These are phyloP conservation scores for Irpex sp. DNA, from an alignment of 1,284 basidiomycete species.

Conservation along the genomic window DNA sequence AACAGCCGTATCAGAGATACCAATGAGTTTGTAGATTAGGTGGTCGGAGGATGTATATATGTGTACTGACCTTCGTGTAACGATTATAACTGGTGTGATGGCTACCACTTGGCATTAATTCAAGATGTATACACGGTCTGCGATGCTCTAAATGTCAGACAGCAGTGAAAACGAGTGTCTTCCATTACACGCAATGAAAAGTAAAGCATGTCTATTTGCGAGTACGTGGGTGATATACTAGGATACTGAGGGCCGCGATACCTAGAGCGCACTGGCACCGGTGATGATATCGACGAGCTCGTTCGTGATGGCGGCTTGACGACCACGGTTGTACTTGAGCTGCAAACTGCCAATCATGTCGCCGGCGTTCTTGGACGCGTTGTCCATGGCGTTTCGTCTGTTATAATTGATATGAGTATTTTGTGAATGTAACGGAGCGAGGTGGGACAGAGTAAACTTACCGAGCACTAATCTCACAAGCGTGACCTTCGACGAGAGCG, in stretches of 20 bases:
- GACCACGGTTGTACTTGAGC: constrained; percentile 98
- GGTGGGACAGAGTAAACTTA: constrained; percentile 28
- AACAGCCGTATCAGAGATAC: constrained; percentile 11
- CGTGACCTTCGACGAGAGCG: constrained; percentile 93
- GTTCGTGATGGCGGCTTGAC: constrained; percentile 97
- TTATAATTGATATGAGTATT: constrained; percentile 3
- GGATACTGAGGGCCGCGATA: not conserved
- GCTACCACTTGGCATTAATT: not conserved
- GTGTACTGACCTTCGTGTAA: not conserved
- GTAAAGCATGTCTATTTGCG: constrained; percentile 1
- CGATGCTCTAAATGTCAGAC: too few relatives aligned
- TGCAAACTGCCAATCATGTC: constrained; percentile 88
- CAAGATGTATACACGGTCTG: not conserved
- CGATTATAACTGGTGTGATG: not conserved
- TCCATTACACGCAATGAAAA: not conserved
- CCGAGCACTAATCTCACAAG: constrained; percentile 91
- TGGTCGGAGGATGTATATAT: not conserved
- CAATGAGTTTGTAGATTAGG: not conserved
- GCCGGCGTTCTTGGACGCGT: constrained; percentile 96
- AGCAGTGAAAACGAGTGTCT: not conserved
- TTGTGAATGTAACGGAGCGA: constrained; percentile 9
- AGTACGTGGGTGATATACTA: not conserved
- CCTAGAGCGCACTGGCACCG: constrained; percentile 41
- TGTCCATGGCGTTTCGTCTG: constrained; percentile 99
- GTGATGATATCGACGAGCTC: constrained; percentile 95